phyloP scores from a whole-genome alignment of 2,329 filamentous ascomycete species.

The Ophiostoma quercus region DNA sequence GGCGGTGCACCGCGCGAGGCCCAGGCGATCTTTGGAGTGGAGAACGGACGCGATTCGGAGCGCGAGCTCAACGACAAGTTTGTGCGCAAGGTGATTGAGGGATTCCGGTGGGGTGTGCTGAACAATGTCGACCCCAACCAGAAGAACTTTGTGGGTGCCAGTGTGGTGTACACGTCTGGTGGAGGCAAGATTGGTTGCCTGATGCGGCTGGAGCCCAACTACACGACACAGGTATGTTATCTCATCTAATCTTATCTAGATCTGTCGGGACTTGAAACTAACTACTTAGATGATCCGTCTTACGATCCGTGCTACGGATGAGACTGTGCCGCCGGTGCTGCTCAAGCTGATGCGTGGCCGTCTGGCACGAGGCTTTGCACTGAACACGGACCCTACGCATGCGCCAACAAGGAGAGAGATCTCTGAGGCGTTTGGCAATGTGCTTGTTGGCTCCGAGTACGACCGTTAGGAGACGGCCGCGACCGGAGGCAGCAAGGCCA shows the following conservation, averaged over 20 bases:
- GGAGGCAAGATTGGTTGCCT: slow-evolving; percentile 92
- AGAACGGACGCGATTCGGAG: slow-evolving; percentile 43
- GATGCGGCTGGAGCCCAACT: slow-evolving; percentile 90
- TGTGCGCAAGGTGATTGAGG: slow-evolving; percentile 67
- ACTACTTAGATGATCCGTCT: slow-evolving; percentile 81
- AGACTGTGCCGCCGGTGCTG: slow-evolving; percentile 73
- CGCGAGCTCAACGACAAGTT: slow-evolving; percentile 65
- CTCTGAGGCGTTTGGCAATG: slow-evolving; percentile 50
- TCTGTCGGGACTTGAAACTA: not conserved
- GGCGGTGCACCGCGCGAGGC: slow-evolving; percentile 81
- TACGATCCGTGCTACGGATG: slow-evolving; percentile 90
- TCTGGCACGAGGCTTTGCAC: slow-evolving; percentile 53
- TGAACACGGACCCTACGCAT: slow-evolving; percentile 38
- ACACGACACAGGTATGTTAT: slow-evolving; percentile 48
- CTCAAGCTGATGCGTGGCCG: slow-evolving; percentile 84
- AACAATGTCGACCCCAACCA: slow-evolving; percentile 83
- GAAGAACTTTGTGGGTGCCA: slow-evolving; percentile 90
- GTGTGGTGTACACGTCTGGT: slow-evolving; percentile 74
- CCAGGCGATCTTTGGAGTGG: slow-evolving; percentile 75
- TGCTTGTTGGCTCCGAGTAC: slow-evolving; percentile 43
- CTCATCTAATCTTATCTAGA: not conserved
- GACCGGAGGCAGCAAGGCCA: not conserved
- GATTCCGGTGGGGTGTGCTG: slow-evolving; percentile 85
- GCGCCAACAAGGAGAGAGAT: slow-evolving; percentile 47
- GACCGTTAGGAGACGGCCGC: slow-evolving; percentile 20